A percentile compares a stretch with the other conserved stretches of the same genome.
Evolutionary conservation across 2,329 filamentous ascomycete species (phyloP).

Genomic region (Trichoderma aggressivum): DNA sequence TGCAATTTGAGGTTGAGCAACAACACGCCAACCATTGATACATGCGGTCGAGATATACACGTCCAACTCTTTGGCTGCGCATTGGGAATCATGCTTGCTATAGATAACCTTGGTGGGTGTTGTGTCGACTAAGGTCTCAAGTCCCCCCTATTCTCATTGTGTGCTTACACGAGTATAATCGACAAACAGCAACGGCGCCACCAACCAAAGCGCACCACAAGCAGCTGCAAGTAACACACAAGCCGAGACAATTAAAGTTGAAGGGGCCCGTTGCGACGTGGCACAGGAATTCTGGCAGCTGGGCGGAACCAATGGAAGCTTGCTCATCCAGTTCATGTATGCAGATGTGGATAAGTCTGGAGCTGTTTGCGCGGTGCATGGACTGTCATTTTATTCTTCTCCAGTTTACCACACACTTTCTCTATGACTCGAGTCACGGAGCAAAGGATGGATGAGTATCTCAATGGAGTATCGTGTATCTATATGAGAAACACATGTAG

Average conservation of each 20-base stretch:
- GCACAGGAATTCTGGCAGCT: conserved; percentile 1
- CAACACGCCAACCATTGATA: neutral
- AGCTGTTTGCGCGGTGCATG: neutral
- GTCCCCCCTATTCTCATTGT: neutral
- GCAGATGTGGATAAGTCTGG: neutral
- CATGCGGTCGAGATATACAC: neutral
- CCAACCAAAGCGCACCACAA: neutral
- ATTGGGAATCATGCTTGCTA: neutral
- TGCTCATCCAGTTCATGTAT: neutral
- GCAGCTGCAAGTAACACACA: neutral
- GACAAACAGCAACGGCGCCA: neutral
- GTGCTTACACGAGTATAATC: neutral
- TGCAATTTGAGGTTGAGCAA: neutral
- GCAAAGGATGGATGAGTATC: neutral
- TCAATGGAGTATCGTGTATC: neutral
- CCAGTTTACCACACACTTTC: neutral
- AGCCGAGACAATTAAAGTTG: conserved; percentile 6
- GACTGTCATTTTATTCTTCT: neutral
- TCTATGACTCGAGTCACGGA: neutral
- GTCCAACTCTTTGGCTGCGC: neutral
- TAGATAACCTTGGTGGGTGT: neutral
- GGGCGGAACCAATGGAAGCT: neutral
- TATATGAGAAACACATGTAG: neutral
- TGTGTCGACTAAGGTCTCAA: neutral
- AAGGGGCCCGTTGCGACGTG: conserved; percentile 4